phyloP scores from a whole-genome alignment of 83 land plant species.

The Larix sibirica region DNA sequence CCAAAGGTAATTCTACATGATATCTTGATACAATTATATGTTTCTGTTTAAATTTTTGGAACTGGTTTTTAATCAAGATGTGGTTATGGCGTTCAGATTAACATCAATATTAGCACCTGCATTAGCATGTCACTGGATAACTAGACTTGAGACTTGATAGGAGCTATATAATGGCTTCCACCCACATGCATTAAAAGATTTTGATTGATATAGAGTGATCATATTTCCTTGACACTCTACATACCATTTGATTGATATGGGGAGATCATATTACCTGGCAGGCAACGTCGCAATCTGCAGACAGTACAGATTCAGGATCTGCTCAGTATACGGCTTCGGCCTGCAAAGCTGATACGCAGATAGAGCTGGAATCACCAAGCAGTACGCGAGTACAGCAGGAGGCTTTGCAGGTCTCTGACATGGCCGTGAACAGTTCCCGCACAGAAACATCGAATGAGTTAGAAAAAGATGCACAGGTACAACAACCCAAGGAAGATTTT shows the following conservation, averaged over 20 bases:
- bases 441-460: slow-evolving; percentile 13
- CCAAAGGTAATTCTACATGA: background rate
- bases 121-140: too few species aligned
- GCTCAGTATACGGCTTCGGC: slow-evolving; percentile 2
- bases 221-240: too few species aligned
- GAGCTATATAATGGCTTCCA: too few species aligned
- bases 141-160: too few species aligned
- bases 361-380: background rate
- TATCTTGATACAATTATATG: background rate
- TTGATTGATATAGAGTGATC: too few species aligned
- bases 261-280: background rate
- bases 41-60: background rate
- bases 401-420: background rate
- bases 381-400: slow-evolving; percentile 2
- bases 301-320: slow-evolving; percentile 16
- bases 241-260: too few species aligned
- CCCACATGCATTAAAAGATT: too few species aligned
- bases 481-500: background rate
- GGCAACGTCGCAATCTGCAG: slow-evolving; percentile 12
- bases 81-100: too few species aligned
- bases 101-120: background rate
- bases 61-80: too few species aligned
- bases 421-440: slow-evolving; percentile 8
- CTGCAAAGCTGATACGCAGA: background rate
- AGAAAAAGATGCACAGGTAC: slow-evolving; percentile 15